Evolutionary conservation across 768 basidiomycete genomes (phyloP), one percentile per base, ranked within the genome.

Genomic region (Tricholoma sp.): DNA sequence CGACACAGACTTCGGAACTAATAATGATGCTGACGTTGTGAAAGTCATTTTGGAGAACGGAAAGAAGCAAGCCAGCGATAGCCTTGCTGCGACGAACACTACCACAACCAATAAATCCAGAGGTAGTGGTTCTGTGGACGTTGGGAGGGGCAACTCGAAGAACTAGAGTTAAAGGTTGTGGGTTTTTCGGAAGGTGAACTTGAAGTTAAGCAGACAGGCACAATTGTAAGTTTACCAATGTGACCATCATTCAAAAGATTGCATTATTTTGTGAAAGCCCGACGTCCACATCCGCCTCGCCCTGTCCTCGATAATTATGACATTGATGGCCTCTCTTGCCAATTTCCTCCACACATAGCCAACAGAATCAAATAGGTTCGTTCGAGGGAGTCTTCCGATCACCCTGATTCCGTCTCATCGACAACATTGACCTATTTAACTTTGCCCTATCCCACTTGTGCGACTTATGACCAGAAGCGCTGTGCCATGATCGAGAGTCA

Each of bases 1-100:
- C 56, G 89, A 92, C 43, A 86, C 72, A 55, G 74, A 74, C 34
- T 94, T 95, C 62, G 83, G 77, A 16, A 81, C 86, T 3, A 69
- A 75, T 63, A 85, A 84, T 50, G 85, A 91, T 41, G 67, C 75
- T 18, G 89, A 89, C 2, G 85, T 88, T 8, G 71, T 89, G 41
- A 66, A 71, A 49, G 67, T 68, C 19, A 76, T 94, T 57, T 76
- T 94, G 57, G 63, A 82, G 68, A 81, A 83, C 57, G 92, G 92
- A 45, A 80, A 71, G 55, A 75, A 79, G 52, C 83, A 89, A 63
- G 56, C 74, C 4, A 72, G 74, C 10, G 85, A 87, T 18, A 76
- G 72, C 19, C 70, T 83, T 54, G 61, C 67, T 39, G 61, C 71
- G 5, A 5, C 47, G 3, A 43, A 56, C 5, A 61, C 62, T 16